Evolutionary conservation across 2,329 filamentous ascomycete genomes (phyloP).

Genomic region (Diaporthe batatas): DNA sequence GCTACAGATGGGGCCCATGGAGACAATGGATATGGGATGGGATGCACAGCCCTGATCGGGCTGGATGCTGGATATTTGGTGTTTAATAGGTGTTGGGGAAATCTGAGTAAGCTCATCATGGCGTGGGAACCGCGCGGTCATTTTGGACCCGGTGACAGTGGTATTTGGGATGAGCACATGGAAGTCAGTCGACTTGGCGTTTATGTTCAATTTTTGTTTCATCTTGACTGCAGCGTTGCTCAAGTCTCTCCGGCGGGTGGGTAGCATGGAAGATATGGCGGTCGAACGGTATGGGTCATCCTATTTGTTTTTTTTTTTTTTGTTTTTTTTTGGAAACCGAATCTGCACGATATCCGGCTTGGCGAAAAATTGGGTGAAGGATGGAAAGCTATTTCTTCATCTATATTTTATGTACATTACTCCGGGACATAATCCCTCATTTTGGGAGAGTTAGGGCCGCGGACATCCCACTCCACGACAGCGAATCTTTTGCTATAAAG

Average conservation of each 20-base stretch:
- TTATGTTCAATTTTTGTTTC: not conserved
- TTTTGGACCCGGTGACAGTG: not conserved
- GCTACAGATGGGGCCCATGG: conserved; percentile 71
- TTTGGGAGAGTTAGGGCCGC: conserved; percentile 2
- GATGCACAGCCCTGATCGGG: conserved; percentile 50
- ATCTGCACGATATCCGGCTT: conserved; percentile 1
- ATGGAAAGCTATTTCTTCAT: not conserved
- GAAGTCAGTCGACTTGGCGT: conserved; percentile 2
- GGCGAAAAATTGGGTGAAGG: conserved; percentile 8
- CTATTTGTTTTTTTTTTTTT: too few relatives aligned
- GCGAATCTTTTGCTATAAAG: not conserved
- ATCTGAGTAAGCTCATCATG: not conserved
- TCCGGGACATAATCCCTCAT: conserved; percentile 21
- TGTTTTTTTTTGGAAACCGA: not conserved
- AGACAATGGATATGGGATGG: conserved; percentile 69
- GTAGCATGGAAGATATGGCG: not conserved
- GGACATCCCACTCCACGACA: conserved; percentile 30
- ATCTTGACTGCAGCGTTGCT: conserved; percentile 1
- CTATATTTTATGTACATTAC: conserved; percentile 32
- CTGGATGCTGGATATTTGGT: not conserved
- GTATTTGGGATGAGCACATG: not conserved
- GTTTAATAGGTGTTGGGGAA: not conserved
- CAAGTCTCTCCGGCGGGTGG: not conserved
- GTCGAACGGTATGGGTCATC: not conserved
- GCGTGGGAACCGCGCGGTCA: not conserved